Evolutionary conservation across 2,329 filamentous ascomycete species (phyloP).

Genomic region (Bertia moriformis): DNA sequence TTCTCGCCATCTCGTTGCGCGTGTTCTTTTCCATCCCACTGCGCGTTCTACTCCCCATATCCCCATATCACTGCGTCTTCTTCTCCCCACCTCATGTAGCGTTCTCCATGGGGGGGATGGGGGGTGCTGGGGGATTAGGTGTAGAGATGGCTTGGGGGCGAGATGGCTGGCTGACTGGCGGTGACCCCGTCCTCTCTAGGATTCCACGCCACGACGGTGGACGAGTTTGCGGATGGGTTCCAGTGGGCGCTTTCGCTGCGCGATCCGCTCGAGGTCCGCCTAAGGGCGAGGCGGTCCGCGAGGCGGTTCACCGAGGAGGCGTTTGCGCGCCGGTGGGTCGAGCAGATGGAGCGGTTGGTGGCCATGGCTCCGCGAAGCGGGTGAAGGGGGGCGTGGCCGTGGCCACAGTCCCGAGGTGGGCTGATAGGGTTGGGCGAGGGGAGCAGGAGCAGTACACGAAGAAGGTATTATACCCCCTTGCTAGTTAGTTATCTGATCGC

Average conservation of each 20-base stretch:
- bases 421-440: no score
- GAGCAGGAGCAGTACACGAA: no score
- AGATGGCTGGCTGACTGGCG: no score
- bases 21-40: neutral
- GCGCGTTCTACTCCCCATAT: constrained; percentile 2
- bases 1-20: no score
- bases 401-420: no score
- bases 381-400: no score
- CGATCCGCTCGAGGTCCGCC: constrained; percentile 61
- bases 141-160: no score
- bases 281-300: constrained; percentile 63
- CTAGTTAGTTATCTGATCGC: no score
- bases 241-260: constrained; percentile 59
- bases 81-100: constrained; percentile 2
- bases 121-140: no score
- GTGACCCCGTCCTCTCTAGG: constrained; percentile 31
- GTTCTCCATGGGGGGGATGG: no score
- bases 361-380: no score
- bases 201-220: constrained; percentile 67
- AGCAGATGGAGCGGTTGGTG: constrained; percentile 61
- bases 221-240: constrained; percentile 71
- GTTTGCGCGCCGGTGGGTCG: constrained; percentile 68
- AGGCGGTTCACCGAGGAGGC: constrained; percentile 76
- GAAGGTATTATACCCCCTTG: no score
- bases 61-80: neutral